Evolutionary conservation across 805 yeast genomes (phyloP).

Genomic region (Lachancea dasiensis): DNA sequence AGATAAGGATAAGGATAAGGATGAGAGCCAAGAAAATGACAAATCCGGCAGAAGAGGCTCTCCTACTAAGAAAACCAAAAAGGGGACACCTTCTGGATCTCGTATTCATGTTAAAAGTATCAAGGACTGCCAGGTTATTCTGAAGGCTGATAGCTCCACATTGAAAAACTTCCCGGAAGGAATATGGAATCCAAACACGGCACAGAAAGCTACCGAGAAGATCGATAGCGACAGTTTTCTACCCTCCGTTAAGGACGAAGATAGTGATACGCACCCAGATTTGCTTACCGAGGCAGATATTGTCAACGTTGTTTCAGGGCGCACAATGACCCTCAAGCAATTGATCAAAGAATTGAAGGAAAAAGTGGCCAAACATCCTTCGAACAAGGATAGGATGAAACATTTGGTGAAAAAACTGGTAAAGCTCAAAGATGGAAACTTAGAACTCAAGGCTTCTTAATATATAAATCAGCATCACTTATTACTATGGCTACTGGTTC

Average conservation of each 20-base stretch:
- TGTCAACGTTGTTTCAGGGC: constrained; percentile 47
- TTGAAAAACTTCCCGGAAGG: constrained; percentile 68
- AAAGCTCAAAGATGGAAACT: constrained; percentile 37
- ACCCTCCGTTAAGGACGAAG: constrained; percentile 6
- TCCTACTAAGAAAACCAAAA: constrained; percentile 20
- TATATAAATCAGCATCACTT: not conserved
- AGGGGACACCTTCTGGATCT: constrained; percentile 26
- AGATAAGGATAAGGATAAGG: constrained; percentile 39
- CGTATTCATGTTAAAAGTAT: constrained; percentile 38
- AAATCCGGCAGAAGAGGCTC: constrained; percentile 30
- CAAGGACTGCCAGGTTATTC: constrained; percentile 49
- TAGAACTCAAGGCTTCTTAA: constrained; percentile 16
- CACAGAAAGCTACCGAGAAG: constrained; percentile 32
- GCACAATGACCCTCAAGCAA: constrained; percentile 48
- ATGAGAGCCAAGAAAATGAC: constrained; percentile 36
- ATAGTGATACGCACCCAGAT: constrained; percentile 5
- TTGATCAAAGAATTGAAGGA: constrained; percentile 54
- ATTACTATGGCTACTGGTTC: too few relatives aligned
- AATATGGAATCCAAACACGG: constrained; percentile 71
- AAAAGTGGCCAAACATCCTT: constrained; percentile 58
- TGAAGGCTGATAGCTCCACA: constrained; percentile 58
- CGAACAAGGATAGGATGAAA: constrained; percentile 56
- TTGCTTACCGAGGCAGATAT: constrained; percentile 70
- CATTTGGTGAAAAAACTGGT: constrained; percentile 51
- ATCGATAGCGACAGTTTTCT: constrained; percentile 1